Evolutionary conservation across 2,329 filamentous ascomycete species (phyloP), one percentile per base, ranked within the genome.

Genomic region (Hypomyces rosellus): DNA sequence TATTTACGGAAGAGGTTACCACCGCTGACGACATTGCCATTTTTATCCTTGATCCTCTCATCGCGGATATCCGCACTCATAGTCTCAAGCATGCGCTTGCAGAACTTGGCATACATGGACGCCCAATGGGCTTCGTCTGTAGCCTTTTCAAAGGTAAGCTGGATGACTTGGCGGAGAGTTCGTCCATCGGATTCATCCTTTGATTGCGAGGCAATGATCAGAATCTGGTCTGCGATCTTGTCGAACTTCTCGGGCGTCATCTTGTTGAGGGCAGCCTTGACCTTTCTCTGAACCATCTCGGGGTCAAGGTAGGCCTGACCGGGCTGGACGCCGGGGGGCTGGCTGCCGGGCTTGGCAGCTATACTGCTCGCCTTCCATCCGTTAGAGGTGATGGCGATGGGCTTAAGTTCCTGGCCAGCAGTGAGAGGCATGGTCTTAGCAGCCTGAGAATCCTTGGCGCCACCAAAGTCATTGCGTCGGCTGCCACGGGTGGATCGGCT

Each of bases 211-310:
- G 92, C 90, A 66, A 99, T 99, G 48, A 84, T 78, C 30, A 99
- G 80, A 55, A 99, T 96, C 69, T 96, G 90, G 55, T 91, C 88
- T 6, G 93, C 83, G 59, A 99, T 96, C 74, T 86, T 90, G 67
- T 96, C 91, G 63, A 99, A 99, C 66, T 97, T 99, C 74, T 99
- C 93, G 0, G 93, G 93, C 0, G 93, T 97, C 93, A 99, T 97
- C 86, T 99, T 99, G 84, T 99, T 99, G 63, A 99, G 77, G 54
- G 88, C 88, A 57, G 90, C 87, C 84, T 99, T 99, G 68, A 99
- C 93, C 84, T 99, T 99, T 61, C 92, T 86, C 75, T 99, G 93
- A 52, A 99, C 93, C 76, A 93, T 83, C 61, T 92, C 89, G 20
- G 93, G 92, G 57, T 95, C 83, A 73, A 97, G 81, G 61, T 88